These are phyloP conservation scores for Acanthamoeba lenticulata DNA, from an alignment of 208 protist species.

Conservation along the genomic window DNA sequence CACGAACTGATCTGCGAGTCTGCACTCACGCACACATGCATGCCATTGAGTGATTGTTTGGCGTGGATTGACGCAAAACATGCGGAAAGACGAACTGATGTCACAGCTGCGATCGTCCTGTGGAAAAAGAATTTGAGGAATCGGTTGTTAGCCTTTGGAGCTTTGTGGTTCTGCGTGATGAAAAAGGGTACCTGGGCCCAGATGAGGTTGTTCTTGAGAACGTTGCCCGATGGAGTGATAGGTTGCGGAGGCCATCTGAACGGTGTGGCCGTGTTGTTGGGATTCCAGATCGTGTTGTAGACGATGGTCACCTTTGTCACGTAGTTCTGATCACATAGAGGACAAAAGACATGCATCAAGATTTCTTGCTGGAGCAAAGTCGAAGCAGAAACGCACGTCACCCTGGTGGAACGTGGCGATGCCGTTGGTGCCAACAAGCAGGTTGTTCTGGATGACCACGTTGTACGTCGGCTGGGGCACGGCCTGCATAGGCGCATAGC, in stretches of 20 bases:
- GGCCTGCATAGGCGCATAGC: background rate
- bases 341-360: background rate
- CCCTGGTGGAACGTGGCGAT: background rate
- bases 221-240: background rate
- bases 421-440: background rate
- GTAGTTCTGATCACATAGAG: background rate
- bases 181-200: background rate
- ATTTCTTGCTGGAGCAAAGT: background rate
- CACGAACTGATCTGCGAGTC: background rate
- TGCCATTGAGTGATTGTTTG: no score
- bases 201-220: background rate
- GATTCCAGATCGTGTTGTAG: conserved; percentile 19
- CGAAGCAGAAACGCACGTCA: background rate
- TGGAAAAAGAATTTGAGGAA: background rate
- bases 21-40: no score
- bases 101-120: background rate
- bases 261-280: background rate
- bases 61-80: no score
- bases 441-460: conserved; percentile 7
- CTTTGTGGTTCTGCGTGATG: background rate
- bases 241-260: background rate
- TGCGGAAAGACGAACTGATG: no score
- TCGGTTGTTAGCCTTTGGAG: background rate
- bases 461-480: background rate
- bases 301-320: background rate